Base-by-base conservation (phyloP, 2,329 filamentous ascomycete species). In the Pseudogymnoascus sp. region DNA sequence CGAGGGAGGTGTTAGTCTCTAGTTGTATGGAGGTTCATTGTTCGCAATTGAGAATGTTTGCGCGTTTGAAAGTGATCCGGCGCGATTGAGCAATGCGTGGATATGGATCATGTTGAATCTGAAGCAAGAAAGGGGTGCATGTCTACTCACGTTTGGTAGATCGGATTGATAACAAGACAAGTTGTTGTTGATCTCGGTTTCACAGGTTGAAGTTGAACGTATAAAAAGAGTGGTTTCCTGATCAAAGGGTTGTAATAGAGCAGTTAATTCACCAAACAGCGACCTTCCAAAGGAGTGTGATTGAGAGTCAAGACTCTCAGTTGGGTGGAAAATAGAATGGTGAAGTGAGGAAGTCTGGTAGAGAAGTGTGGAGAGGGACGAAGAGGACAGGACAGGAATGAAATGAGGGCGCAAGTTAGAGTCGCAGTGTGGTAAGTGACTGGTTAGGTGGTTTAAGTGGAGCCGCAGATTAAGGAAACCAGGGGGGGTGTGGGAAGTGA, bases 251-350 rank as follows among this genome's bases (percentile, higher is more conserved):
- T 58, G 28, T 59, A 35, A 28, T 25, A 50, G 30, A n/a, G n/a
- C n/a, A 37, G 39, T 9, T 12, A 35, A 35, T 54, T 57, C 25
- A 38, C 28, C 43, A 20, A 64, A 64, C 62, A 60, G 63, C 64
- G 67, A 66, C 66, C 65, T 71, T 72, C 70, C 70, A 72, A 72
- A 72, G 64, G 70, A 72, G 70, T 71, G 70, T 72, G 70, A 67
- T 70, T 68, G 70, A 72, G 70, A 70, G 69, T 63, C 67, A 58
- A 65, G 64, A 67, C 67, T 69, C 69, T 70, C 69, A 67, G 62
- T 58, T 62, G 38, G 61, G 57, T 59, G 50, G 60, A n/a, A 59
- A 57, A 57, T 57, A 28, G 22, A 47, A 47, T 14, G 41, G 41
- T 47, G 41, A 47, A 28, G 41, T 47, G 41, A 47, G 41, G 41